phyloP scores from a whole-genome alignment of 768 basidiomycete species.

The Phaffia tasmanica region DNA sequence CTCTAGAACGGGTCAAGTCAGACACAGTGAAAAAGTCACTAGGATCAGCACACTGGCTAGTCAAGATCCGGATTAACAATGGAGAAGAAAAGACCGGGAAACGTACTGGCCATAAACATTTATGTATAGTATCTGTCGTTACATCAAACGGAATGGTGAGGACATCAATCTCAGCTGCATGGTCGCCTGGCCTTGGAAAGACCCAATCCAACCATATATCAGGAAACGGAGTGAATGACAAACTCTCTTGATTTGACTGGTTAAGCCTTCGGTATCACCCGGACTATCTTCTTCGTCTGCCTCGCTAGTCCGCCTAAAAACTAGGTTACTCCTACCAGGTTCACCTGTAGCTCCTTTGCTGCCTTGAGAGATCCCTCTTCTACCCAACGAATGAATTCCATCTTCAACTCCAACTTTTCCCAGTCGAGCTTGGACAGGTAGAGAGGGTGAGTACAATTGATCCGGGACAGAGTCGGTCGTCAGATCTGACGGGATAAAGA shows the following conservation, averaged over 20 bases:
- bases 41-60: neutral
- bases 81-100: neutral
- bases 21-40: neutral
- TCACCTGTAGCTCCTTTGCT: too few relatives aligned
- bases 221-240: neutral
- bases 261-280: constrained; percentile 1
- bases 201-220: neutral
- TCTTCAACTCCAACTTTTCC: too few relatives aligned
- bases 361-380: too few relatives aligned
- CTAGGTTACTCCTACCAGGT: too few relatives aligned
- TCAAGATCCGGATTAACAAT: neutral
- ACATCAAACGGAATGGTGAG: neutral
- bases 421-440: constrained; percentile 1
- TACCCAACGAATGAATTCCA: too few relatives aligned
- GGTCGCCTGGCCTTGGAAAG: too few relatives aligned
- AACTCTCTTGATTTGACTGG: constrained; percentile 15
- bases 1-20: constrained; percentile 25
- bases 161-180: neutral
- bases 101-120: constrained; percentile 65
- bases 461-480: constrained; percentile 3
- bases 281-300: constrained; percentile 30
- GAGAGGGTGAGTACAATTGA: constrained; percentile 3
- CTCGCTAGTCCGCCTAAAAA: constrained; percentile 26
- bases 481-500: constrained; percentile 5
- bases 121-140: constrained; percentile 69